Evolutionary conservation across 495 filamentous ascomycete species (phyloP), one percentile per base, ranked within the genome.

Genomic region (Aspergillus mulundensis): DNA sequence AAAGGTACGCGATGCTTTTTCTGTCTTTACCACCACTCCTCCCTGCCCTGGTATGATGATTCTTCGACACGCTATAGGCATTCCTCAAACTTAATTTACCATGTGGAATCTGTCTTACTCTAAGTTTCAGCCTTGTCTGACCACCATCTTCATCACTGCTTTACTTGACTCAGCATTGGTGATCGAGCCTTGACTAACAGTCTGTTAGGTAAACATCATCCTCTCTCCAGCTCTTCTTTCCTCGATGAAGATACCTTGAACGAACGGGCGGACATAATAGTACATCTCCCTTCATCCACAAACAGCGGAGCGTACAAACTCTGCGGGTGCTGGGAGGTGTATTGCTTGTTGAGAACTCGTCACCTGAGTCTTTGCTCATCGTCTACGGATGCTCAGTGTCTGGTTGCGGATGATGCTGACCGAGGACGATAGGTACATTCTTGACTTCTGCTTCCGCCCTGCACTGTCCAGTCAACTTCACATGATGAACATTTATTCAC

Each of bases 41-140:
- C 63, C 56, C 58, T 21, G 62, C 56, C 64, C 66, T 80, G 73
- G 67, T 61, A 77, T 94, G 87, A 94, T 96, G 90, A 96, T 84
- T 72, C 82, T 80, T 77, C 77, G 81, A 91, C 85, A 86, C 78
- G 84, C 84, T 87, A 84, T 50, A 90, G 89, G 91, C 89, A 95
- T 95, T 95, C 91, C 91, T 96, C 91, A 86, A 88, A 80, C 91
- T 81, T 85, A 95, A 95, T 76, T 83, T 71, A 84, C 68, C 66
- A 86, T 95, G 90, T 93, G 79, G 91, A 95, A 81, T 81, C 81
- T 83, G 85, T 89, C 84, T 16, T 16, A 75, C 70, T 80, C 64
- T 69, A 86, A 88, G 90, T 95, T 95, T 96, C 91, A 95, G 91
- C 91, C 91, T 95, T 95, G 91, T 95, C 91, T 96, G 91, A 95